These are phyloP conservation scores for Diplogelasinospora grovesii DNA, from an alignment of 495 filamentous ascomycete species.

Conservation along the genomic window DNA sequence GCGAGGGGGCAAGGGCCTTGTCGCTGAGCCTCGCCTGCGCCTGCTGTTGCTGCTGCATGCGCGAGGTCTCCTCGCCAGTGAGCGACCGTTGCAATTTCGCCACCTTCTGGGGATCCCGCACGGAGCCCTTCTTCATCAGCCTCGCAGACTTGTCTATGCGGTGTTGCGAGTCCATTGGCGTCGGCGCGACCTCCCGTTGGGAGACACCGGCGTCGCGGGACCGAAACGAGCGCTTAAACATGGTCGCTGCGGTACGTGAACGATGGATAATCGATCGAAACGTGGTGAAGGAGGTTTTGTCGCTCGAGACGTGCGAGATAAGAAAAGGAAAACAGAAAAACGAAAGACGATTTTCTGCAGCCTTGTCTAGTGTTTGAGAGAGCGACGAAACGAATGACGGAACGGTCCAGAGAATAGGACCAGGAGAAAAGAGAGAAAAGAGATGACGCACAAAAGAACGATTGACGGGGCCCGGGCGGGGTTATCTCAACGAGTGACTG, in stretches of 20 bases:
- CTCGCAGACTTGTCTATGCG: conserved; percentile 74
- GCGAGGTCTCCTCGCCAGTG: conserved; percentile 25
- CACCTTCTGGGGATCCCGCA: conserved; percentile 64
- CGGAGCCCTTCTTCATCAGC: conserved; percentile 59
- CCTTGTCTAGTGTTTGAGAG: conserved; percentile 29
- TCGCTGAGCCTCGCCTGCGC: conserved; percentile 43
- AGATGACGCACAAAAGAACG: conserved; percentile 42
- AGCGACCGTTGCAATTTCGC: conserved; percentile 60
- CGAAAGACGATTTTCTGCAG: conserved; percentile 10
- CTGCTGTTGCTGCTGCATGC: conserved; percentile 12
- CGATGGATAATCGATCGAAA: conserved; percentile 10
- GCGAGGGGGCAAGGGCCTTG: conserved; percentile 46
- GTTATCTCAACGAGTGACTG: conserved; percentile 35
- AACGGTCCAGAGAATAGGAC: no score
- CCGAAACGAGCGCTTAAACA: conserved; percentile 82
- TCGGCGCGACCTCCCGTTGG: conserved; percentile 24
- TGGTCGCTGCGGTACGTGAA: conserved; percentile 37
- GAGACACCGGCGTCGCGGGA: conserved; percentile 44
- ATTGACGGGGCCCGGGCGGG: conserved; percentile 46
- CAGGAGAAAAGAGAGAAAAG: conserved; percentile 24
- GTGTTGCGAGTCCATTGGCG: conserved; percentile 36
- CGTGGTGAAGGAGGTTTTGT: conserved; percentile 10
- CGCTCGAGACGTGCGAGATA: conserved; percentile 26
- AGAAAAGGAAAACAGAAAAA: conserved; percentile 23
- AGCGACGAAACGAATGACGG: conserved; percentile 41